Evolutionary conservation across 2,329 filamentous ascomycete genomes (phyloP).

Genomic region (Diaporthe vaccinii): DNA sequence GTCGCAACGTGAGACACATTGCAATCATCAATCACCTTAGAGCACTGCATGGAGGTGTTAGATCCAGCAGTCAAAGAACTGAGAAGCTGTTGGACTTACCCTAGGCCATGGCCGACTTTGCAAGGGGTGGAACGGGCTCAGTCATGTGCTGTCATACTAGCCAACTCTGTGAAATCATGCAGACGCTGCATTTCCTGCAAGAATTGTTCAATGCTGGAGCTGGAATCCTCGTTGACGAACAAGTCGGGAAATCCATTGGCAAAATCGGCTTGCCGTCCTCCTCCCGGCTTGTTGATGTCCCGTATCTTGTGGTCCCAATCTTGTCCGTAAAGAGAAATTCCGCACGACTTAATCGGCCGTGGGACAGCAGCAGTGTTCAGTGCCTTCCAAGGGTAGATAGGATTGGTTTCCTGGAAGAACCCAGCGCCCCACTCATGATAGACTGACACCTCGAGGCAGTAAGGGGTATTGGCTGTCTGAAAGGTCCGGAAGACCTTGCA

Average conservation of each 20-base stretch:
- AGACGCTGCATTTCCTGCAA: constrained; percentile 34
- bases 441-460: constrained; percentile 52
- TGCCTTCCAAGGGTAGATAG: not conserved
- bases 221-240: constrained; percentile 1
- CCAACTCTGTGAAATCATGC: constrained; percentile 26
- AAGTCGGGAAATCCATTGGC: constrained; percentile 18
- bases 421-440: constrained; percentile 50
- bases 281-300: constrained; percentile 18
- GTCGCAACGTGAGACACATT: not conserved
- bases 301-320: constrained; percentile 44
- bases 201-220: not conserved
- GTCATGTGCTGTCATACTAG: not conserved
- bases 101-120: not conserved
- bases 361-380: constrained; percentile 32
- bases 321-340: constrained; percentile 40
- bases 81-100: not conserved
- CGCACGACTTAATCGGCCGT: constrained; percentile 36
- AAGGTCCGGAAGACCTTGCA: constrained; percentile 53
- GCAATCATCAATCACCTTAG: not conserved
- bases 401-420: not conserved
- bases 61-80: not conserved
- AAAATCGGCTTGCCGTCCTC: constrained; percentile 24
- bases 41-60: not conserved
- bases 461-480: constrained; percentile 48
- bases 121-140: not conserved